Conservation (phyloP, 192 early-diverging fungal species). For the Obelidium mucronatum region DNA sequence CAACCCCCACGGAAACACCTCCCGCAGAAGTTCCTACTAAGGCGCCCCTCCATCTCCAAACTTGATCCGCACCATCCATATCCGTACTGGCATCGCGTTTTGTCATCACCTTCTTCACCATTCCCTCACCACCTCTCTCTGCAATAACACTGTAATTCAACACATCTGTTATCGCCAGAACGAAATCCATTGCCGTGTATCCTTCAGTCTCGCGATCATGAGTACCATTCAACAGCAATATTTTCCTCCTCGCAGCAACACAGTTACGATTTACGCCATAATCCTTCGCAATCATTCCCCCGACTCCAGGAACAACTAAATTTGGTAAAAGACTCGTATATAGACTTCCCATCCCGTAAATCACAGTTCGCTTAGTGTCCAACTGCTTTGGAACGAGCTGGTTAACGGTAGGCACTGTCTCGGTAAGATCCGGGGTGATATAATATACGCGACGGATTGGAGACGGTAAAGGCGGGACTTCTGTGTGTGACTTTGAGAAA, state of each 20-base stretch:
- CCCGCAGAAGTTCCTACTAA: slow-evolving; percentile 14
- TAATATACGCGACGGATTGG: slow-evolving; percentile 74
- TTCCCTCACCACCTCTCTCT: slow-evolving; percentile 26
- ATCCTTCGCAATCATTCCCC: slow-evolving; percentile 67
- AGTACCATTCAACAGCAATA: slow-evolving; percentile 75
- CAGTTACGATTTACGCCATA: background rate
- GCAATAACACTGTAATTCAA: slow-evolving; percentile 61
- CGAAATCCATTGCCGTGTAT: slow-evolving; percentile 77
- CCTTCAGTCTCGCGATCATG: slow-evolving; percentile 73
- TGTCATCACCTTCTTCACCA: slow-evolving; percentile 30
- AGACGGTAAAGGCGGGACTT: slow-evolving; percentile 47
- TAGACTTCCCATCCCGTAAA: slow-evolving; percentile 78
- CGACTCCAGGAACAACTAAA: slow-evolving; percentile 73
- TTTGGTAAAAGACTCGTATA: slow-evolving; percentile 80
- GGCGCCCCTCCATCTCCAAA: slow-evolving; percentile 36
- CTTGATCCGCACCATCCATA: slow-evolving; percentile 43
- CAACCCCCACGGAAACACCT: background rate
- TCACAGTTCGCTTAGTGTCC: slow-evolving; percentile 55
- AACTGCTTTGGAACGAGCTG: slow-evolving; percentile 62
- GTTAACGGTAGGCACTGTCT: slow-evolving; percentile 72
- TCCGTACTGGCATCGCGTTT: slow-evolving; percentile 33
- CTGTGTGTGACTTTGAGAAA: slow-evolving; percentile 56
- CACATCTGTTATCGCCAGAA: slow-evolving; percentile 69
- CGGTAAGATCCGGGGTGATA: slow-evolving; percentile 71
- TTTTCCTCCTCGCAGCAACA: slow-evolving; percentile 48